Evolutionary conservation across 2,329 filamentous ascomycete genomes (phyloP), one percentile per base, ranked within the genome.

Genomic region (Cladosporium sp.): DNA sequence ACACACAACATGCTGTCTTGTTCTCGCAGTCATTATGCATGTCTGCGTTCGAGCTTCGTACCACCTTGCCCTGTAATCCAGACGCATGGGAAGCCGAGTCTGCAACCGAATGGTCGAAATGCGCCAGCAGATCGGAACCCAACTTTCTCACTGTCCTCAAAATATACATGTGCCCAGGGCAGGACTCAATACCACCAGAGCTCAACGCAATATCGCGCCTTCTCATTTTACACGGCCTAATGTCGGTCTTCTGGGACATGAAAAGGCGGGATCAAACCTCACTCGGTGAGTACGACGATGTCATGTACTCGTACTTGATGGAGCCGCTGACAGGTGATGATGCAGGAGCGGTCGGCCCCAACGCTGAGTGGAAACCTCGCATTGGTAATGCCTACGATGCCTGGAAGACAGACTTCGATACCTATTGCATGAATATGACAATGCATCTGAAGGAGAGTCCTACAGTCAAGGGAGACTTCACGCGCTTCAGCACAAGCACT

Each of bases 1-100:
- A 86, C 62, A 84, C 82, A 0, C 83, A 86, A 56, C 83, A 86
- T 59, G 83, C 83, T 0, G 82, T 86, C 0, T 73, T 86, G 0
- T 86, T 86, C 66, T 85, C 82, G n/a, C 83, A 86, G 64, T 84
- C 81, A 4, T 75, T 87, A 0, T 86, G 83, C 69, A 86, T 86
- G 83, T 86, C 82, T 1, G 81, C 83, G 0, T 86, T 86, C 50
- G 83, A 86, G 63, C 75, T 87, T 1, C 77, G 82, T 0, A 77
- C 83, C 0, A 75, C 77, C 1, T 67, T 86, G 2, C 84, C 83
- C 0, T 85, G 81, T 63, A 75, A 78, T 39, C 75, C 83, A 50
- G 66, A 73, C 0, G 63, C 80, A 0, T 87, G 84, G 83, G 83
- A 86, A 66, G 82, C 84, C 2, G 68, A 74, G 1, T 78, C 80